Conservation (phyloP, 805 yeast species). For the Candida multigemmis region DNA sequence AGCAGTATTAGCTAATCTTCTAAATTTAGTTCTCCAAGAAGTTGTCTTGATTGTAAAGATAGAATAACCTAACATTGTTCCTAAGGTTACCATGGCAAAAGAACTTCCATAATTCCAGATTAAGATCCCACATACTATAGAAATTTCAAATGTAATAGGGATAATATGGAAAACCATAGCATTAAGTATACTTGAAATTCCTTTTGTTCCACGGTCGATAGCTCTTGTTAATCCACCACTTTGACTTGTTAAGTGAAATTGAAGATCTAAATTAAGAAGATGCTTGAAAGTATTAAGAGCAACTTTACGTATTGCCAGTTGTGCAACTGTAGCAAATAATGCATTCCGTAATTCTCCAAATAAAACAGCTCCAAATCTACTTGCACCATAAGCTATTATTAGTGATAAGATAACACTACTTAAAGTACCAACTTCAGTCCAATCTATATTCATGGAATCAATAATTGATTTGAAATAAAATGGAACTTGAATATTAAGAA, state of each 20-base stretch:
- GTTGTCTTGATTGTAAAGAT: conserved; percentile 86
- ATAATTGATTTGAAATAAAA: conserved; percentile 81
- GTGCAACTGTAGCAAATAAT: conserved; percentile 91
- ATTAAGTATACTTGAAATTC: conserved; percentile 83
- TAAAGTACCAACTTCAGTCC: conserved; percentile 56
- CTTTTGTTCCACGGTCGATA: conserved; percentile 95
- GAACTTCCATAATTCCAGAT: conserved; percentile 86
- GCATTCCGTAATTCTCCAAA: conserved; percentile 96
- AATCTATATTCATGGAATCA: conserved; percentile 88
- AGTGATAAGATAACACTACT: conserved; percentile 57
- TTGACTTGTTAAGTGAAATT: conserved; percentile 84
- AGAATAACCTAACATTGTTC: conserved; percentile 85
- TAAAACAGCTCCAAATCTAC: conserved; percentile 87
- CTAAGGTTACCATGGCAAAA: conserved; percentile 82
- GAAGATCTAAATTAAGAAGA: conserved; percentile 72
- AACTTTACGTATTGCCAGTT: conserved; percentile 83
- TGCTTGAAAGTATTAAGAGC: conserved; percentile 84
- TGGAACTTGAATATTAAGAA: conserved; percentile 92
- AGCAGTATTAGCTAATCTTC: conserved; percentile 81
- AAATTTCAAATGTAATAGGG: conserved; percentile 87
- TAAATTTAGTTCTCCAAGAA: conserved; percentile 90
- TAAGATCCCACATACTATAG: conserved; percentile 86
- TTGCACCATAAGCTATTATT: conserved; percentile 84
- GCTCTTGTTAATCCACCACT: conserved; percentile 96
- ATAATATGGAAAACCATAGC: conserved; percentile 98